phyloP scores from a whole-genome alignment of 2,329 filamentous ascomycete species.

The Daldinia sp. region DNA sequence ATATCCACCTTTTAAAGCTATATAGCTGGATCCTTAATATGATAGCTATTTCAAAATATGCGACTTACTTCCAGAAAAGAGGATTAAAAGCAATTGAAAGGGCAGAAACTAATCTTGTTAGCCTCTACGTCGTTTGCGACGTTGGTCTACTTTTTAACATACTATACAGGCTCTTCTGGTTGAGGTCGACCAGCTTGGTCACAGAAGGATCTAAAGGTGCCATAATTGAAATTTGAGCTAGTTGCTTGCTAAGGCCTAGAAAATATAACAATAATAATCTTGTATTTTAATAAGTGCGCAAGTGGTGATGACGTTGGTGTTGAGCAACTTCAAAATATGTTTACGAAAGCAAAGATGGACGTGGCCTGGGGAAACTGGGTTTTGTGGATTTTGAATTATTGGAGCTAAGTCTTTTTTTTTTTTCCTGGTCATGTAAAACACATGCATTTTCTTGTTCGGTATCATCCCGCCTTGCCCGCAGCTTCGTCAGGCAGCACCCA shows the following conservation, averaged over 20 bases:
- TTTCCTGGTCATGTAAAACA: slow-evolving; percentile 22
- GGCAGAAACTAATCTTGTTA: slow-evolving; percentile 74
- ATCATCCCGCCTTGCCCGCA: slow-evolving; percentile 22
- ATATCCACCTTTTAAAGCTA: slow-evolving; percentile 23
- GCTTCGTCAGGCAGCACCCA: background rate
- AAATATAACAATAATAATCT: background rate
- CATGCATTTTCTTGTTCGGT: slow-evolving; percentile 18
- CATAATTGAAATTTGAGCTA: slow-evolving; percentile 51
- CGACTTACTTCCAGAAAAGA: slow-evolving; percentile 97
- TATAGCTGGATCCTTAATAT: slow-evolving; percentile 18
- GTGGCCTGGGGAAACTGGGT: slow-evolving; percentile 12
- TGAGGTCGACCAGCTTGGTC: slow-evolving; percentile 70
- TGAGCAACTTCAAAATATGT: background rate
- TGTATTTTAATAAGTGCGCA: background rate
- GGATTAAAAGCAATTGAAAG: slow-evolving; percentile 92
- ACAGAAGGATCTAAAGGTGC: slow-evolving; percentile 52
- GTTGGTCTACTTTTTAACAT: slow-evolving; percentile 52
- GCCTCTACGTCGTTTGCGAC: slow-evolving; percentile 25
- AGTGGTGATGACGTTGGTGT: slow-evolving; percentile 21
- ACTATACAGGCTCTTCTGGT: slow-evolving; percentile 76
- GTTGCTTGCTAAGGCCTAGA: background rate
- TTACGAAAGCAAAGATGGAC: slow-evolving; percentile 8
- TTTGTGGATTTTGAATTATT: slow-evolving; percentile 26
- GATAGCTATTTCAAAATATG: slow-evolving; percentile 10
- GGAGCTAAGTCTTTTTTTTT: slow-evolving; percentile 32